Conservation (phyloP, 2,329 filamentous ascomycete genomes). For the Talaromyces amestolkiae region DNA sequence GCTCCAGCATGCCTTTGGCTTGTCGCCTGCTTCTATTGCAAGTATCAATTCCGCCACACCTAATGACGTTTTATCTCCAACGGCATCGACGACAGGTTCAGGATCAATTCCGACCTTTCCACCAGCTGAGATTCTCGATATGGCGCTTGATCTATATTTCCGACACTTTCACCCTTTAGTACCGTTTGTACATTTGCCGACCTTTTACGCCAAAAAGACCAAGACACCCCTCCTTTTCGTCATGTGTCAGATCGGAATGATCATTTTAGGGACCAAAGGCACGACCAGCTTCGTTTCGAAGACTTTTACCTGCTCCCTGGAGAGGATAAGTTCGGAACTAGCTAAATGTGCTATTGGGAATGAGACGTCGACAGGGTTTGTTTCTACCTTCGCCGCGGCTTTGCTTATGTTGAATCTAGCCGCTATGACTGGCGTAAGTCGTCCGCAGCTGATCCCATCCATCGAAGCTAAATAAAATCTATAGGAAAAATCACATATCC, state of each 20-base stretch:
- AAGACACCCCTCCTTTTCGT: conserved; percentile 48
- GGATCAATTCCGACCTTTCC: conserved; percentile 42
- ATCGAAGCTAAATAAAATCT: neutral
- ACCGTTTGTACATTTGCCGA: conserved; percentile 54
- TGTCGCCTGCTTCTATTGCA: conserved; percentile 9
- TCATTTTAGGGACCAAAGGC: conserved; percentile 52
- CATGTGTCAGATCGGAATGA: conserved; percentile 55
- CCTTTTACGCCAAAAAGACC: conserved; percentile 51
- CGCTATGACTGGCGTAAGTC: conserved; percentile 46
- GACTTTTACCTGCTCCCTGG: conserved; percentile 43
- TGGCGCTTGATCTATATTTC: conserved; percentile 54
- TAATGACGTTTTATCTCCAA: conserved; percentile 22
- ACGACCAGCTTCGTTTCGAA: conserved; percentile 50
- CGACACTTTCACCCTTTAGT: conserved; percentile 54
- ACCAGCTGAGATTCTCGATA: conserved; percentile 54
- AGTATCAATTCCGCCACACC: neutral
- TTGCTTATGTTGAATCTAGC: conserved; percentile 51
- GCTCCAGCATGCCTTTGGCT: conserved; percentile 39
- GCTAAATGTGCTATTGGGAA: conserved; percentile 42
- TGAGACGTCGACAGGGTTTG: conserved; percentile 41
- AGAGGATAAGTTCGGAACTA: conserved; percentile 45
- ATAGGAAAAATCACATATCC: conserved; percentile 45
- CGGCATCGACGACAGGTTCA: conserved; percentile 23
- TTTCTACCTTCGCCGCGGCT: conserved; percentile 49
- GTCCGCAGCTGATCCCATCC: neutral